Conservation (phyloP, 805 yeast species). For the Wickerhamiella brachini region DNA sequence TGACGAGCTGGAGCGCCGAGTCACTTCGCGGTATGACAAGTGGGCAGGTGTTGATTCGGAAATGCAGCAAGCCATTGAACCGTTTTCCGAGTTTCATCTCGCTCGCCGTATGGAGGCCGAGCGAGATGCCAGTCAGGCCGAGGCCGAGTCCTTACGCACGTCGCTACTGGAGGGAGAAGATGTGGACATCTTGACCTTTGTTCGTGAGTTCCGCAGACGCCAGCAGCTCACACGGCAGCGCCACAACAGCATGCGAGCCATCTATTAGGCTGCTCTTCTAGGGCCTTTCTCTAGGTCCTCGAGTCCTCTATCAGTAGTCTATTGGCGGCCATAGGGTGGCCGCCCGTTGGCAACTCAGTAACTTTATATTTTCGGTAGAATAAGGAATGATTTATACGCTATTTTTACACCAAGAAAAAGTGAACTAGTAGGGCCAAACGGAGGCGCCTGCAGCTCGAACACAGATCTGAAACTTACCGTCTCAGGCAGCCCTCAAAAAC, state of each 20-base stretch:
- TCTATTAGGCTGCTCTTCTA: not conserved
- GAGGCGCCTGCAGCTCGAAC: no score
- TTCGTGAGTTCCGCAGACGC: not conserved
- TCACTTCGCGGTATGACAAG: not conserved
- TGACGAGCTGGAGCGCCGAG: constrained; percentile 20
- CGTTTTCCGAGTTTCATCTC: constrained; percentile 28
- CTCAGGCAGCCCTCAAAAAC: no score
- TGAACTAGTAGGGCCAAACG: no score
- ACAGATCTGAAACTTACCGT: no score
- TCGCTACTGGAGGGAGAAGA: constrained; percentile 9
- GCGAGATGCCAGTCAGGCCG: constrained; percentile 23
- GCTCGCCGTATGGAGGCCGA: constrained; percentile 21
- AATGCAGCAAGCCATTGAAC: constrained; percentile 25
- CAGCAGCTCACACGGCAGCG: not conserved
- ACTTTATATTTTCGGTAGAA: not conserved
- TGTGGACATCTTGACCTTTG: not conserved
- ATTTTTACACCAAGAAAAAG: not conserved
- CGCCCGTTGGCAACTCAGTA: no score
- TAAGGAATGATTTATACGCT: not conserved
- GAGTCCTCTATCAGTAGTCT: no score
- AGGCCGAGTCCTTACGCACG: constrained; percentile 3
- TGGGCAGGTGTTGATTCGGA: constrained; percentile 14
- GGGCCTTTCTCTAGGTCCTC: no score
- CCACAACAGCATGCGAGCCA: not conserved
- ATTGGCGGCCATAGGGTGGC: no score